Conservation (phyloP, 2,329 filamentous ascomycete genomes). For the Ophiostoma sp. region DNA sequence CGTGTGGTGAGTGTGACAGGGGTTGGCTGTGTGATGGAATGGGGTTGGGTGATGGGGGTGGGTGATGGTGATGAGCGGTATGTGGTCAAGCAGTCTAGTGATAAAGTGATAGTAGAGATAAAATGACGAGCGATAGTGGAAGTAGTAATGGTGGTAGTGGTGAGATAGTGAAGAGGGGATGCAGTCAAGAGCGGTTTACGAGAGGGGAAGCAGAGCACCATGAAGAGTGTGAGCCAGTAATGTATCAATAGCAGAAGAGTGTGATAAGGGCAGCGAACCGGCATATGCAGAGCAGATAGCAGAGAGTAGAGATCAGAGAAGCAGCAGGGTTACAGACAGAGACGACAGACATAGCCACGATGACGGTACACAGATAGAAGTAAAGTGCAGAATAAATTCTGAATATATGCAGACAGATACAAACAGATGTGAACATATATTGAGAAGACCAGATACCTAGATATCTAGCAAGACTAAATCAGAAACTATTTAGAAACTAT, state of each 20-base stretch:
- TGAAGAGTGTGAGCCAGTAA: not conserved
- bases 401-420: not conserved
- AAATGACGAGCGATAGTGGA: not conserved
- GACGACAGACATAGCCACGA: not conserved
- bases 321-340: not conserved
- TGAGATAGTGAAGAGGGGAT: not conserved
- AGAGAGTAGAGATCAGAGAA: not conserved
- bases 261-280: not conserved
- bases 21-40: slow-evolving; percentile 12
- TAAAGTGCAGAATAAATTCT: no score
- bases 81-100: not conserved
- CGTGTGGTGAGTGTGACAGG: slow-evolving; percentile 2
- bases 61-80: slow-evolving; percentile 11
- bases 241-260: not conserved
- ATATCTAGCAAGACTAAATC: no score
- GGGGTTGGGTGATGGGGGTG: slow-evolving; percentile 5
- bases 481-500: not conserved
- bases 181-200: not conserved
- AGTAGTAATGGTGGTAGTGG: not conserved
- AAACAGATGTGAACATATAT: not conserved
- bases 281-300: not conserved
- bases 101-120: not conserved
- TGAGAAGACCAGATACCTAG: no score
- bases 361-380: no score
- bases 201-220: not conserved